phyloP scores from a whole-genome alignment of 345 rosid species.

The Cardamine occulta region DNA sequence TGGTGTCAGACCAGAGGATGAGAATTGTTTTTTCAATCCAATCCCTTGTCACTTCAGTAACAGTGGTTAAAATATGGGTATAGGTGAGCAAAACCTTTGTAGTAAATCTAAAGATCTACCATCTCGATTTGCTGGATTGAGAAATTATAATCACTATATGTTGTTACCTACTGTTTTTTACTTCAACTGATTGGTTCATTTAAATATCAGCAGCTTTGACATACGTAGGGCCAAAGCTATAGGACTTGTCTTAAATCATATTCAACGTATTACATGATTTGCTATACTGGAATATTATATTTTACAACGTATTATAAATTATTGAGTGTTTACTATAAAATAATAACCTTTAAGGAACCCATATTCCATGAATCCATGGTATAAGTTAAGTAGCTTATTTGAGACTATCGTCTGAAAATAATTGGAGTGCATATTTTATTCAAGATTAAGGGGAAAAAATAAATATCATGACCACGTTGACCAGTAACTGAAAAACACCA shows the following conservation, averaged over 20 bases:
- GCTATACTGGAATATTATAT: slow-evolving; percentile 7
- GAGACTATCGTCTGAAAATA: slow-evolving; percentile 13
- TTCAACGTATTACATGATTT: slow-evolving; percentile 22
- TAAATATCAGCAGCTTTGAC: slow-evolving; percentile 34
- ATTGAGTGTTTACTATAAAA: not conserved
- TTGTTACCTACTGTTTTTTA: slow-evolving; percentile 3
- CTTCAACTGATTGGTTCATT: slow-evolving; percentile 5
- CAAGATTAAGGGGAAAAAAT: not conserved
- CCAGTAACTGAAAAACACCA: not conserved
- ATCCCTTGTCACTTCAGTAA: not conserved
- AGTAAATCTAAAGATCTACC: not conserved
- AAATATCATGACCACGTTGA: not conserved
- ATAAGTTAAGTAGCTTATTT: slow-evolving; percentile 1
- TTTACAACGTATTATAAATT: not conserved
- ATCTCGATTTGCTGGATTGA: slow-evolving; percentile 13
- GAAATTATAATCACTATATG: slow-evolving; percentile 8
- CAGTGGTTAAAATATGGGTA: not conserved
- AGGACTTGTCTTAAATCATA: slow-evolving; percentile 28
- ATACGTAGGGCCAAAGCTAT: slow-evolving; percentile 20
- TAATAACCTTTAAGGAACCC: not conserved
- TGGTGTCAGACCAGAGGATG: not conserved
- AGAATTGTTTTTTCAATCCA: slow-evolving; percentile 7
- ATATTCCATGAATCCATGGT: slow-evolving; percentile 12
- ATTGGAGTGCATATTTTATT: not conserved
- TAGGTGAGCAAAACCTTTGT: not conserved